A percentile compares a stretch with the other conserved stretches of the same genome.
phyloP scores from a whole-genome alignment of 495 filamentous ascomycete genomes.

The Daldinia concentrica region DNA sequence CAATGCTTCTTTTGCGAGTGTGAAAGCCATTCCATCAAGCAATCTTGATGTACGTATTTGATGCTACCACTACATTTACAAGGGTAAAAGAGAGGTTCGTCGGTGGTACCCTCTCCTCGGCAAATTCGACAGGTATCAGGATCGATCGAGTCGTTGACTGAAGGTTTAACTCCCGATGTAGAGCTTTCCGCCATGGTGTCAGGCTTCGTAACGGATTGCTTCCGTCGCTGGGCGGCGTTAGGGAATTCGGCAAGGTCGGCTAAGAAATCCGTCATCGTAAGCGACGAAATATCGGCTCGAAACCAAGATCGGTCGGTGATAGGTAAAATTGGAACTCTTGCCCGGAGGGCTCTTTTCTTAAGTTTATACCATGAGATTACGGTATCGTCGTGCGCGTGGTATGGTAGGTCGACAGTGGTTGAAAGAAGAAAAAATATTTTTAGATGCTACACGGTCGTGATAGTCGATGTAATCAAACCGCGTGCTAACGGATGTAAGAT shows the following conservation, averaged over 20 bases:
- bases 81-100: constrained; percentile 93
- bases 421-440: neutral
- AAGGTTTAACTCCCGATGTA: neutral
- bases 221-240: constrained; percentile 20
- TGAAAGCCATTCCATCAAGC: constrained; percentile 96
- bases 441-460: constrained; percentile 4
- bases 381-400: constrained; percentile 1
- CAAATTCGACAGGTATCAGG: constrained; percentile 94
- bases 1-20: constrained; percentile 99
- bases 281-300: neutral
- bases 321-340: neutral
- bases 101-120: constrained; percentile 82
- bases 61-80: constrained; percentile 99
- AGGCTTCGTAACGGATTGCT: constrained; percentile 7
- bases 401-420: neutral
- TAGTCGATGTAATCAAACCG: neutral
- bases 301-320: neutral
- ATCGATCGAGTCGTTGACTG: constrained; percentile 50
- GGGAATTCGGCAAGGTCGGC: constrained; percentile 31
- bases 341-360: constrained; percentile 30
- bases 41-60: constrained; percentile 97
- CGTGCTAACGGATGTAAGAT: neutral
- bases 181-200: constrained; percentile 25
- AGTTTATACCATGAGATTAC: constrained; percentile 34
- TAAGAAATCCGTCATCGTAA: constrained; percentile 28